phyloP scores from a whole-genome alignment of 345 rosid genomes.

The Rhizophora apiculata region DNA sequence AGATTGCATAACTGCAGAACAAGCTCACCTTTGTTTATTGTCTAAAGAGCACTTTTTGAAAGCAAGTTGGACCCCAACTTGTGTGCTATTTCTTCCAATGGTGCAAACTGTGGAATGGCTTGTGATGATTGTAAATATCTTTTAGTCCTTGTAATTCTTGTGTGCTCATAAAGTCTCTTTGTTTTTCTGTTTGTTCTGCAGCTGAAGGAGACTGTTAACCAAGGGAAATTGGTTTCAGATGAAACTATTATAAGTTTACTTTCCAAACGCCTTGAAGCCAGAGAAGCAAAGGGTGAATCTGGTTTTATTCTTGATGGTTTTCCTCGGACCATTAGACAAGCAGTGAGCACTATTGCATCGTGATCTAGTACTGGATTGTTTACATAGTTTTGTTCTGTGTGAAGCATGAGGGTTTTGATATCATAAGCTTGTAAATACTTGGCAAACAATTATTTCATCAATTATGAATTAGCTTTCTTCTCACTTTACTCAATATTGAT shows the following conservation, averaged over 20 bases:
- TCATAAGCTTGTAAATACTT: background rate
- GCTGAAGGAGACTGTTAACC: conserved; percentile 78
- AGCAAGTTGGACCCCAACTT: no score
- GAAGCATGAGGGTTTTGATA: background rate
- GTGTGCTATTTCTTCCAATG: no score
- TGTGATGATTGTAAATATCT: background rate
- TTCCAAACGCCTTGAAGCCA: conserved; percentile 73
- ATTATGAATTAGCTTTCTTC: background rate
- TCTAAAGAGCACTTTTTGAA: no score
- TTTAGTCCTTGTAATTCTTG: background rate
- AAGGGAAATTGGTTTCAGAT: conserved; percentile 87
- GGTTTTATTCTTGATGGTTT: conserved; percentile 98
- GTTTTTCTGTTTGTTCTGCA: conserved; percentile 29
- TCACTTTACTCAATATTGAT: background rate
- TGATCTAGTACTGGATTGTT: conserved; percentile 2
- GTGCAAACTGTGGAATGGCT: background rate
- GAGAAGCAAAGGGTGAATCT: conserved; percentile 73
- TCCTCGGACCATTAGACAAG: conserved; percentile 90
- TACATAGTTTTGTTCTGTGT: background rate
- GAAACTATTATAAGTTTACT: conserved; percentile 73
- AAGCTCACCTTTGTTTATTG: no score
- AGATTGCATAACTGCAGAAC: no score
- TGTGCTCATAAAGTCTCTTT: background rate
- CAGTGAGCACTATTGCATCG: conserved; percentile 49
- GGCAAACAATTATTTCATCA: background rate